Evolutionary conservation across 768 basidiomycete genomes (phyloP).

Genomic region (Rhodotorula toruloides): DNA sequence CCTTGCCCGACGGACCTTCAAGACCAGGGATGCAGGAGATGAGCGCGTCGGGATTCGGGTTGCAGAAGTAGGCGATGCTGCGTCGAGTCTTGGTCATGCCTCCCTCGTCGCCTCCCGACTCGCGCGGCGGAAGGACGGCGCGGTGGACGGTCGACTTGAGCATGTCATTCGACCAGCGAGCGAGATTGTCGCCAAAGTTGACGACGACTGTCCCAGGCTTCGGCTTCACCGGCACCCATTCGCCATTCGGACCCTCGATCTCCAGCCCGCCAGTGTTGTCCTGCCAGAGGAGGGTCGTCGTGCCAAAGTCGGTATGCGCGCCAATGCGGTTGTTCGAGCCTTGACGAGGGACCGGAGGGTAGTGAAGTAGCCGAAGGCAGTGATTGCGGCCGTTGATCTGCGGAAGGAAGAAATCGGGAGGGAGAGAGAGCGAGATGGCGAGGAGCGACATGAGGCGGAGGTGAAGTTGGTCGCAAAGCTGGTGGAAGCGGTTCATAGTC

Average conservation of each 20-base stretch:
- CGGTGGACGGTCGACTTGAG: constrained; percentile 46
- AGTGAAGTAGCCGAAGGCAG: constrained; percentile 58
- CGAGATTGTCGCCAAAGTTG: constrained; percentile 44
- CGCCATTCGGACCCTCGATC: constrained; percentile 56
- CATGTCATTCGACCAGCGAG: constrained; percentile 44
- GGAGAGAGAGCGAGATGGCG: constrained; percentile 52
- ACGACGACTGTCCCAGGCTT: constrained; percentile 45
- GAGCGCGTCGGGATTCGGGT: constrained; percentile 23
- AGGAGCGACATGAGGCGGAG: constrained; percentile 54
- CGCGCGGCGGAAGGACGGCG: constrained; percentile 48
- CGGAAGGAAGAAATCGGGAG: constrained; percentile 51
- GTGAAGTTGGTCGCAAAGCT: constrained; percentile 52
- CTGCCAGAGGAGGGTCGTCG: constrained; percentile 57
- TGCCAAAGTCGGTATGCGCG: constrained; percentile 54
- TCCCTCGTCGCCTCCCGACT: background rate
- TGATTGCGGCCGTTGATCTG: constrained; percentile 40
- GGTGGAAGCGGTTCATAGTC: constrained; percentile 24
- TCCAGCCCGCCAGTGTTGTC: constrained; percentile 61
- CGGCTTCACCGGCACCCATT: constrained; percentile 42
- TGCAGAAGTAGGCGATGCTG: constrained; percentile 30
- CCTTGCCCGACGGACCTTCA: constrained; percentile 8
- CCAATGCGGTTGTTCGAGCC: constrained; percentile 52
- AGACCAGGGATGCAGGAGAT: constrained; percentile 29
- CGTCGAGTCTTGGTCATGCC: constrained; percentile 14
- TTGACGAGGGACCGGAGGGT: constrained; percentile 50